Conservation (phyloP, 1,139 yeast genomes). For the Lodderomyces metapsilosis region DNA sequence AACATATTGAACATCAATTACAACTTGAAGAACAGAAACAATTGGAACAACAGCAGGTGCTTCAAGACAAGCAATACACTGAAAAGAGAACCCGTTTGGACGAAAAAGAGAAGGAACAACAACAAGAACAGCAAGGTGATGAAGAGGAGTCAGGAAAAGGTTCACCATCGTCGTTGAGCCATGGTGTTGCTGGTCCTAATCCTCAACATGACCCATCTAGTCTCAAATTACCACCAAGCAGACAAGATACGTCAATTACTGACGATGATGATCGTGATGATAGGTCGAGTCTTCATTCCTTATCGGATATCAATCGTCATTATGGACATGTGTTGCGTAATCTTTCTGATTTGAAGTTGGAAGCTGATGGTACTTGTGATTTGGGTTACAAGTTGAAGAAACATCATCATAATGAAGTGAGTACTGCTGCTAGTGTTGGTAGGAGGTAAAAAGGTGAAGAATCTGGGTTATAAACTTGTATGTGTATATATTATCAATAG, state of each 20-base stretch:
- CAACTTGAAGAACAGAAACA: not conserved
- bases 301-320: slow-evolving; percentile 11
- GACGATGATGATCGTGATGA: not conserved
- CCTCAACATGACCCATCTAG: slow-evolving; percentile 2
- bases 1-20: not conserved
- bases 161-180: slow-evolving; percentile 13
- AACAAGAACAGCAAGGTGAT: slow-evolving; percentile 3
- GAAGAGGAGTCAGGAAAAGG: not conserved
- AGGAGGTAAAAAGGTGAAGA: slow-evolving; percentile 5
- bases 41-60: not conserved
- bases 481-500: no score
- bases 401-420: slow-evolving; percentile 45
- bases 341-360: slow-evolving; percentile 19
- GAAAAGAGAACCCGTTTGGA: no score
- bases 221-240: slow-evolving; percentile 8
- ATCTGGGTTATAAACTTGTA: no score
- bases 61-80: not conserved
- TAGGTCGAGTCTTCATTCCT: slow-evolving; percentile 5
- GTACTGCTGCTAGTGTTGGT: slow-evolving; percentile 23
- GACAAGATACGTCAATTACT: not conserved
- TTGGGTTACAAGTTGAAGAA: slow-evolving; percentile 44
- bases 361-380: slow-evolving; percentile 37
- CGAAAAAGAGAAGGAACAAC: not conserved
- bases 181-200: not conserved
- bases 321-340: slow-evolving; percentile 5